phyloP scores from a whole-genome alignment of 2,329 filamentous ascomycete genomes.

The Penicillium sp. region DNA sequence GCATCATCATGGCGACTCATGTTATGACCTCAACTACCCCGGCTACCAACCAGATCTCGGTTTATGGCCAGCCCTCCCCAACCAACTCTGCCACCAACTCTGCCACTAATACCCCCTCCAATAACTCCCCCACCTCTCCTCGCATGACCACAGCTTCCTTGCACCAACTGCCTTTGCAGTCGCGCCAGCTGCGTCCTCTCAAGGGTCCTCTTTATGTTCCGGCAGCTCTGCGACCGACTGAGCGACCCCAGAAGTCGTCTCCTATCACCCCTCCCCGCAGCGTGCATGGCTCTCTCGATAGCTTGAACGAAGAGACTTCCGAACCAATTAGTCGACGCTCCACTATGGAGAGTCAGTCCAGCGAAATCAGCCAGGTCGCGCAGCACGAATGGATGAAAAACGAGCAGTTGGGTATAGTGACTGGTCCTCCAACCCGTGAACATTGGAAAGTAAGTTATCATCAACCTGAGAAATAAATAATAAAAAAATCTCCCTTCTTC shows the following conservation, averaged over 20 bases:
- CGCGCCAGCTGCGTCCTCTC: constrained; percentile 58
- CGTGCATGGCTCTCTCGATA: constrained; percentile 56
- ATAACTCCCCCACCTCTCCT: constrained; percentile 56
- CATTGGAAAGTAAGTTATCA: constrained; percentile 63
- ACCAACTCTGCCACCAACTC: constrained; percentile 53
- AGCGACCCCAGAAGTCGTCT: constrained; percentile 49
- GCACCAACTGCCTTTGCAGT: constrained; percentile 44
- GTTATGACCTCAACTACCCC: constrained; percentile 31
- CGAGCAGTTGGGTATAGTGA: constrained; percentile 55
- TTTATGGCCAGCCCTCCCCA: constrained; percentile 45
- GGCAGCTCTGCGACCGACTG: constrained; percentile 61
- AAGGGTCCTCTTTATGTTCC: constrained; percentile 64
- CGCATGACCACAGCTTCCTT: constrained; percentile 40
- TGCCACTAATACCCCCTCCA: constrained; percentile 50
- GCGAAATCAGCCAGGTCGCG: constrained; percentile 48
- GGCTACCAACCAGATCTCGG: constrained; percentile 34
- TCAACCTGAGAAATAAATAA: background rate
- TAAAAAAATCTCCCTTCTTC: background rate
- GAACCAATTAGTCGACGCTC: constrained; percentile 40
- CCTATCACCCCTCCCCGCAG: constrained; percentile 53
- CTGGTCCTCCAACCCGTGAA: constrained; percentile 59
- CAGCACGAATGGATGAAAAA: constrained; percentile 55
- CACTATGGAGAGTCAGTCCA: constrained; percentile 43
- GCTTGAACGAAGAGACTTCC: constrained; percentile 39
- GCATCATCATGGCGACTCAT: constrained; percentile 33